Evolutionary conservation across 2,329 filamentous ascomycete species (phyloP).

Genomic region (Clathrospora elynae): DNA sequence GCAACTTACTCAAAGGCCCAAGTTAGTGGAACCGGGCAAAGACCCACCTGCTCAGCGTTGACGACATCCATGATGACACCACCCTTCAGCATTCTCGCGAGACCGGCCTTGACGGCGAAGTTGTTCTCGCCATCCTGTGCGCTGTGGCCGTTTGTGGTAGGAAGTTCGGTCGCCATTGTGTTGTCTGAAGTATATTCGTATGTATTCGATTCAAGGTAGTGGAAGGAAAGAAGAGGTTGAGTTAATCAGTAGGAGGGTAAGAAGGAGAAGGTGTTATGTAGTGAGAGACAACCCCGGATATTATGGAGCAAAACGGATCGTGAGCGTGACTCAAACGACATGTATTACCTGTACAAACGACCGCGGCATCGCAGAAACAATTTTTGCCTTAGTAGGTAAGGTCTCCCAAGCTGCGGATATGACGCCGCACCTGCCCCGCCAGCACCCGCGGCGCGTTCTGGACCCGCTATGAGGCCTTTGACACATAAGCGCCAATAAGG

Average conservation of each 20-base stretch:
- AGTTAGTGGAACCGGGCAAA: not conserved
- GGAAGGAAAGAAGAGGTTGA: constrained; percentile 3
- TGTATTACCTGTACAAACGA: constrained; percentile 31
- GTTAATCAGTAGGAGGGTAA: not conserved
- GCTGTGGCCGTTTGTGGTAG: constrained; percentile 52
- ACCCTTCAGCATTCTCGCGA: constrained; percentile 98
- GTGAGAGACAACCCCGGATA: constrained; percentile 10
- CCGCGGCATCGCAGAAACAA: constrained; percentile 28
- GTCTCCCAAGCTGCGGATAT: constrained; percentile 23
- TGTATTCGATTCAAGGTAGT: not conserved
- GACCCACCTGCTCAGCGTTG: constrained; percentile 74
- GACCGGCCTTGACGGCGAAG: constrained; percentile 91
- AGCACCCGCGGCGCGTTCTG: constrained; percentile 17
- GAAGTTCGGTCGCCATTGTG: constrained; percentile 56
- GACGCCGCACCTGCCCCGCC: constrained; percentile 21
- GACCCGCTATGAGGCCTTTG: constrained; percentile 29
- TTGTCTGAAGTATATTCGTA: constrained; percentile 4
- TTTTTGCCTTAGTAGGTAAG: constrained; percentile 31
- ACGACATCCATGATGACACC: constrained; percentile 99
- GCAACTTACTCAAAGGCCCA: constrained; percentile 4
- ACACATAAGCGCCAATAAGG: constrained; percentile 31
- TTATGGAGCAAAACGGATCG: constrained; percentile 18
- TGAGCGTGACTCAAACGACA: constrained; percentile 25
- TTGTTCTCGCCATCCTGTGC: constrained; percentile 57
- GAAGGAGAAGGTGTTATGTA: constrained; percentile 4